These are phyloP conservation scores for Lentinula aciculospora DNA, from an alignment of 768 basidiomycete genomes.

Conservation along the genomic window DNA sequence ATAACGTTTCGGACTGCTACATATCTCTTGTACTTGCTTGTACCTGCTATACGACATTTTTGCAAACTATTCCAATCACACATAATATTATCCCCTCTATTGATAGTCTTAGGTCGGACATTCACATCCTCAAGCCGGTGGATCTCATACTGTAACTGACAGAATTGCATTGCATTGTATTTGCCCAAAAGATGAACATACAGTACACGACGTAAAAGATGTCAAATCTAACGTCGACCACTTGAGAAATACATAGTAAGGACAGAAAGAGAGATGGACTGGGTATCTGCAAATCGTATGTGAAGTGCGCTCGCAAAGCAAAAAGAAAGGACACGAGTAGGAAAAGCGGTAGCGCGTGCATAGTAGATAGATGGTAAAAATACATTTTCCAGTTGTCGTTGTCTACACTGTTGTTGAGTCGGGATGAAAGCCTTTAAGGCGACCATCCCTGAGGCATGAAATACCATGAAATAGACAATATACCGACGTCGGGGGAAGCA, in stretches of 20 bases:
- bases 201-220: not conserved
- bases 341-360: not conserved
- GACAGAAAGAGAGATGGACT: too few relatives aligned
- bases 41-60: constrained; percentile 2
- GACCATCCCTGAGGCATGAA: not conserved
- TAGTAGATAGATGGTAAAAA: not conserved
- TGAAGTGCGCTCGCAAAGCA: not conserved
- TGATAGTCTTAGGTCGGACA: too few relatives aligned
- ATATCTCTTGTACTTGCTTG: not conserved
- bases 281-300: not conserved
- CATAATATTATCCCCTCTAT: too few relatives aligned
- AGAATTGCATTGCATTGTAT: too few relatives aligned
- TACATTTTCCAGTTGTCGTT: constrained; percentile 26
- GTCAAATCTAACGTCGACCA: not conserved
- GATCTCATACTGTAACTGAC: too few relatives aligned
- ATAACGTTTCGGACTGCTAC: not conserved
- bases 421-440: not conserved
- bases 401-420: constrained; percentile 17
- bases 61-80: not conserved
- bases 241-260: not conserved
- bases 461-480: not conserved
- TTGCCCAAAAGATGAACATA: not conserved
- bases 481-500: not conserved
- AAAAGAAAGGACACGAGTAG: not conserved
- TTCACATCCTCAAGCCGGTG: too few relatives aligned